phyloP scores from a whole-genome alignment of 1,139 yeast genomes.

The Geotrichum cucujoidarum region DNA sequence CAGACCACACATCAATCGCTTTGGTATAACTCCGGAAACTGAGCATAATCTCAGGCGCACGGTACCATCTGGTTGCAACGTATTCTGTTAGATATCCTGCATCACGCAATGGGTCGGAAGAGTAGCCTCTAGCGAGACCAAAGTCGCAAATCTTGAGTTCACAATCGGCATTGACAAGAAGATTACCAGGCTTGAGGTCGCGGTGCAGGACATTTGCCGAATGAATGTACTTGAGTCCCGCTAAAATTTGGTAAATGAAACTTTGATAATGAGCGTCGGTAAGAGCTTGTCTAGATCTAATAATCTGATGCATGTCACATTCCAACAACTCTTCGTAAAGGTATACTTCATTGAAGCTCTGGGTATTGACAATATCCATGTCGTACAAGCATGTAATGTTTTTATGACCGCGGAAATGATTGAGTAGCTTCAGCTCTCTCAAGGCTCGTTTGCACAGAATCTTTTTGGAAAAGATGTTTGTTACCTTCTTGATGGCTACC shows the following conservation, averaged over 20 bases:
- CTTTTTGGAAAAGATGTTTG: constrained; percentile 84
- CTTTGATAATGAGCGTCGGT: constrained; percentile 95
- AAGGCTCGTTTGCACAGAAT: constrained; percentile 85
- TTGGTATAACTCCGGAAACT: constrained; percentile 89
- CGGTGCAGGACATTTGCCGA: constrained; percentile 94
- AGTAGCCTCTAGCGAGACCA: constrained; percentile 94
- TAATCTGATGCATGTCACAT: constrained; percentile 96
- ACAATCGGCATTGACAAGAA: constrained; percentile 92
- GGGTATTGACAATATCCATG: constrained; percentile 82
- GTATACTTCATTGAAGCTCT: constrained; percentile 83
- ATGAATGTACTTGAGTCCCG: constrained; percentile 91
- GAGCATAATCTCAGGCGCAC: constrained; percentile 97
- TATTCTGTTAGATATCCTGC: constrained; percentile 92
- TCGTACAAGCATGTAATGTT: constrained; percentile 84
- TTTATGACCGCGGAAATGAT: constrained; percentile 75
- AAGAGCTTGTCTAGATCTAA: constrained; percentile 85
- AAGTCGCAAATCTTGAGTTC: constrained; percentile 95
- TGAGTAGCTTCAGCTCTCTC: constrained; percentile 78
- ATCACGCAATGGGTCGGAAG: constrained; percentile 76
- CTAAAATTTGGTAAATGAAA: constrained; percentile 83
- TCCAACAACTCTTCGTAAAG: constrained; percentile 95
- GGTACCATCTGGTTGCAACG: constrained; percentile 96
- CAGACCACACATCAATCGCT: constrained; percentile 96
- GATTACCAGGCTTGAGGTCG: constrained; percentile 90
- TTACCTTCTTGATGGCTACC: constrained; percentile 78